phyloP scores from a whole-genome alignment of 1,139 yeast species.

The Saccharomyces hybrid region DNA sequence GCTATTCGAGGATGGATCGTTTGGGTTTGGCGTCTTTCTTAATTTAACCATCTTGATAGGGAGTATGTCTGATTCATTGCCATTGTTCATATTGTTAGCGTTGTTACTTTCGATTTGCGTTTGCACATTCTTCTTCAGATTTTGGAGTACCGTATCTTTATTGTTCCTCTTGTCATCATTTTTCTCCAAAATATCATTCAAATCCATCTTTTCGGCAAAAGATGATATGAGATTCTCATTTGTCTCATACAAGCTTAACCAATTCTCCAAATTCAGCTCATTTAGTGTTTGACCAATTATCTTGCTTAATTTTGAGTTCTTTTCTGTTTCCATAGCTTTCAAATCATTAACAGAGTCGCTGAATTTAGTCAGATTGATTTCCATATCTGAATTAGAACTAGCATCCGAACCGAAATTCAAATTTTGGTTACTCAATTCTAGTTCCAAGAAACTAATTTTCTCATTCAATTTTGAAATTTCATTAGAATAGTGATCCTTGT shows the following conservation, averaged over 20 bases:
- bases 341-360: not conserved
- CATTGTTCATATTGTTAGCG: not conserved
- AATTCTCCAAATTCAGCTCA: slow-evolving; percentile 12
- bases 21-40: slow-evolving; percentile 4
- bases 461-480: slow-evolving; percentile 4
- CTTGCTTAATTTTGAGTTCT: slow-evolving; percentile 1
- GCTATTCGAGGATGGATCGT: slow-evolving; percentile 3
- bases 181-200: not conserved
- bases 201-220: slow-evolving; percentile 17
- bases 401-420: not conserved
- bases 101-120: not conserved
- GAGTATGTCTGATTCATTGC: not conserved
- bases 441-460: not conserved
- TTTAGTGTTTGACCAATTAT: slow-evolving; percentile 1
- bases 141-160: slow-evolving; percentile 6
- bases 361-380: not conserved
- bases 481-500: slow-evolving; percentile 1
- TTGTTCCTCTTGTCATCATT: slow-evolving; percentile 5
- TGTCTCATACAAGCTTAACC: slow-evolving; percentile 17
- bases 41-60: slow-evolving; percentile 11
- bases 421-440: not conserved
- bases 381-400: not conserved
- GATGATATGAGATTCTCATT: slow-evolving; percentile 13
- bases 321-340: not conserved
- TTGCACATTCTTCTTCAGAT: slow-evolving; percentile 3